Conservation (phyloP, 129 eudicot species). For the Chrysanthemum makinoi region DNA sequence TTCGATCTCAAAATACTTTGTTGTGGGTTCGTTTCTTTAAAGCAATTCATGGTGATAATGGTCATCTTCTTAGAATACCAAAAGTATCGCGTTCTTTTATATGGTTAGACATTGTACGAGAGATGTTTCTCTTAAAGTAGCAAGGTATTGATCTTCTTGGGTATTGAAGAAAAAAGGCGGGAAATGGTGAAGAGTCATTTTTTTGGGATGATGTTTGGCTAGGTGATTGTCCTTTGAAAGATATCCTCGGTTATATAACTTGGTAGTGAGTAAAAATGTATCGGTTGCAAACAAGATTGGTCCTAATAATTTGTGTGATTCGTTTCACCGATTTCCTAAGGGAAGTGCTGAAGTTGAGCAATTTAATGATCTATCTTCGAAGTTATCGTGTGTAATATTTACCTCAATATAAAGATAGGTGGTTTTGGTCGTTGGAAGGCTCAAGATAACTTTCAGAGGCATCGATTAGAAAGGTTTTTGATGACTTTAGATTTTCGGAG, state of each 20-base stretch:
- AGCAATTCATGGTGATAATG: too few relatives aligned
- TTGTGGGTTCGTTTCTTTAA: too few relatives aligned
- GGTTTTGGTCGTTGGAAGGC: conserved; percentile 1
- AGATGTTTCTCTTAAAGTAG: background rate
- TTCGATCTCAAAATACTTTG: too few relatives aligned
- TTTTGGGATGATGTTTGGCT: background rate
- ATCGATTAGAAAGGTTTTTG: background rate
- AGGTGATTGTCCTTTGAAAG: background rate
- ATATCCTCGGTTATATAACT: background rate
- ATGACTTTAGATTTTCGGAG: background rate
- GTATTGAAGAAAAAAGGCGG: background rate
- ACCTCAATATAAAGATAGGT: background rate
- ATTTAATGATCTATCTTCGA: background rate
- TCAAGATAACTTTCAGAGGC: background rate
- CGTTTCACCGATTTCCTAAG: background rate
- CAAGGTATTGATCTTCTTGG: background rate
- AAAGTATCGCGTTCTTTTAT: too few relatives aligned
- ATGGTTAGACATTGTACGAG: background rate
- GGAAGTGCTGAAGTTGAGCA: background rate
- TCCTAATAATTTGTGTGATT: background rate
- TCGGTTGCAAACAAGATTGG: background rate
- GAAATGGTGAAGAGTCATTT: background rate
- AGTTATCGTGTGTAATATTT: background rate
- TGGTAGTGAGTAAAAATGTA: background rate
- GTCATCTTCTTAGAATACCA: too few relatives aligned